A percentile compares a stretch with the other conserved stretches of the same genome.
phyloP scores from a whole-genome alignment of 345 rosid genomes.

The Rhizophora mangle region DNA sequence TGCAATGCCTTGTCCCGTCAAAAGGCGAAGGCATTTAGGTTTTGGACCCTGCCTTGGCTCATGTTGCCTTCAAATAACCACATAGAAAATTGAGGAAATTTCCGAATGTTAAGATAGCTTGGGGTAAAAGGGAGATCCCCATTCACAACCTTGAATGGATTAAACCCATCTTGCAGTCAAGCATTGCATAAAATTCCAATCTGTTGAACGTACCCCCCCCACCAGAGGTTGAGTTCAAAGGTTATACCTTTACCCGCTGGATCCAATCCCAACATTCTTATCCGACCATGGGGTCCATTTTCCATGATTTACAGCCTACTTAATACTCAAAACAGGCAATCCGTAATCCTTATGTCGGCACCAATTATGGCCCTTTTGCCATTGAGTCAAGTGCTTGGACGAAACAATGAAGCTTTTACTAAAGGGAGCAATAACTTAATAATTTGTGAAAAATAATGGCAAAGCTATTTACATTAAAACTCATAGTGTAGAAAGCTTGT shows the following conservation, averaged over 20 bases:
- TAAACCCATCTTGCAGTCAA: background rate
- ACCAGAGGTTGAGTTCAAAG: background rate
- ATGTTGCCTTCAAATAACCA: no score
- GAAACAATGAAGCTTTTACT: background rate
- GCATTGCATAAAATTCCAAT: background rate
- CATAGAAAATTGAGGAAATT: no score
- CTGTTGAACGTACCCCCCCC: background rate
- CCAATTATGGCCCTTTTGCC: constrained; percentile 7
- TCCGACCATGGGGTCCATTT: background rate
- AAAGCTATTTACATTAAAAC: no score
- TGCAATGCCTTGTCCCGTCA: no score
- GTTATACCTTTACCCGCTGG: background rate
- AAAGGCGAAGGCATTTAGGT: no score
- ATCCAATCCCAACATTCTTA: background rate
- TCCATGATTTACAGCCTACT: constrained; percentile 8
- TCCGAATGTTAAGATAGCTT: background rate
- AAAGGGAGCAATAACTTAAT: background rate
- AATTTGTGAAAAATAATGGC: no score
- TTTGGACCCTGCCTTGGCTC: no score
- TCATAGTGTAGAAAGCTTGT: no score
- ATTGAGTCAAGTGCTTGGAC: background rate
- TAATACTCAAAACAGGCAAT: constrained; percentile 7
- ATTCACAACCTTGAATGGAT: background rate
- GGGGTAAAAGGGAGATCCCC: background rate
- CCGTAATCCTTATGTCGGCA: constrained; percentile 26